These are phyloP conservation scores for Lasiodiplodia theobromae DNA, from an alignment of 2,329 filamentous ascomycete species.

Conservation along the genomic window DNA sequence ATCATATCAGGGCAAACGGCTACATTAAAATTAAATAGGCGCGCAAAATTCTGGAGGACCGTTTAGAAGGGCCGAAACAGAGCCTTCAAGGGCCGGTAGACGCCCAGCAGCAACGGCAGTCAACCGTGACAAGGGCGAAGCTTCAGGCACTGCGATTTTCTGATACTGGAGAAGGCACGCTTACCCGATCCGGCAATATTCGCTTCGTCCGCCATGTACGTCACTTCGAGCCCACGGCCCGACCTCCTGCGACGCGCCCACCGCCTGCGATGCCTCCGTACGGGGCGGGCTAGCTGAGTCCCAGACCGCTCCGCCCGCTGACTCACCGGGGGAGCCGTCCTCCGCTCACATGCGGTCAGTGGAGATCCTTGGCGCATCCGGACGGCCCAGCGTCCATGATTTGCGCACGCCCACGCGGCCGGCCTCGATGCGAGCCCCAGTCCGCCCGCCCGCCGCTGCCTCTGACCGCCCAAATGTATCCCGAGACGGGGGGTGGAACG, in stretches of 20 bases:
- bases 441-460: neutral
- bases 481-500: neutral
- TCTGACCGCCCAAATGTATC: neutral
- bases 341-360: constrained; percentile 7
- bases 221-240: neutral
- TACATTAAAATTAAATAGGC: constrained; percentile 27
- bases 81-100: neutral
- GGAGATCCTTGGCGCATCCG: constrained; percentile 6
- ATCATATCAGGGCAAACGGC: constrained; percentile 22
- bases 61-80: constrained; percentile 21
- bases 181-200: constrained; percentile 24
- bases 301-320: neutral
- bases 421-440: neutral
- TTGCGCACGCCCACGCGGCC: neutral
- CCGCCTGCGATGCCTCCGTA: neutral
- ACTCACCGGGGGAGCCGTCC: neutral
- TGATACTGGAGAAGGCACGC: constrained; percentile 12
- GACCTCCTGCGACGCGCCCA: neutral
- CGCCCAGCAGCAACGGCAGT: neutral
- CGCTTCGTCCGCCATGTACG: neutral
- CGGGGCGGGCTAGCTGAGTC: neutral
- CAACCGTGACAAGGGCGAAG: neutral
- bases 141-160: neutral
- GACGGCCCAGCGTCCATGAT: neutral
- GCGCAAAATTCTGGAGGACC: constrained; percentile 25